A percentile compares a stretch with the other conserved stretches of the same genome.
These are phyloP conservation scores for Venturiaceae sp. DNA, from an alignment of 2,329 filamentous ascomycete genomes.

Conservation along the genomic window DNA sequence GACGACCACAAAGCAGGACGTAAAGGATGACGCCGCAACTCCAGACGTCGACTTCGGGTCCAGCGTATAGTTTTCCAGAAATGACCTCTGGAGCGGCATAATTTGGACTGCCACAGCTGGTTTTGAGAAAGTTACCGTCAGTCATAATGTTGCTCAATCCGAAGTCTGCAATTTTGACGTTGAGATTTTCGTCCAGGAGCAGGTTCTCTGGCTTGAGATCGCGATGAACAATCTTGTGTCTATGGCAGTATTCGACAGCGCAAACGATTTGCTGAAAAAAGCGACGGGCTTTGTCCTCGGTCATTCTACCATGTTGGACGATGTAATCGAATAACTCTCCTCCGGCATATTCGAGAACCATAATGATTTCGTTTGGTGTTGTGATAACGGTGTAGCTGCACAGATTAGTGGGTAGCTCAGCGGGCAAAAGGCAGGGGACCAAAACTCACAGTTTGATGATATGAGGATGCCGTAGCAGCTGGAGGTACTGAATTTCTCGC, in stretches of 20 bases:
- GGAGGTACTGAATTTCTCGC: conserved; percentile 95
- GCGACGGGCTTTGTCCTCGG: conserved; percentile 83
- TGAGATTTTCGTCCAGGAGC: conserved; percentile 86
- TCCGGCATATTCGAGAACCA: conserved; percentile 97
- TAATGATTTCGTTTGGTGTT: conserved; percentile 88
- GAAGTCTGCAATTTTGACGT: conserved; percentile 99
- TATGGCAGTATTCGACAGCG: conserved; percentile 96
- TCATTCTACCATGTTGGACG: conserved; percentile 84
- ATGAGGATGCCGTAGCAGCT: conserved; percentile 89
- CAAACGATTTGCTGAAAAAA: conserved; percentile 99
- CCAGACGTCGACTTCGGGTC: conserved; percentile 97
- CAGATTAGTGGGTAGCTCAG: neutral
- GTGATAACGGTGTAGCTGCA: conserved; percentile 90
- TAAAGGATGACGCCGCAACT: conserved; percentile 83
- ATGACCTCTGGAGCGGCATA: conserved; percentile 98
- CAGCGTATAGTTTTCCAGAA: conserved; percentile 92
- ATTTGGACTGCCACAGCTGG: conserved; percentile 95
- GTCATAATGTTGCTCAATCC: conserved; percentile 99
- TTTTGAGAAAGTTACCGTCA: conserved; percentile 97
- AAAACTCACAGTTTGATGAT: conserved; percentile 90
- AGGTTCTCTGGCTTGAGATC: conserved; percentile 97
- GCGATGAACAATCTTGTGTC: conserved; percentile 97
- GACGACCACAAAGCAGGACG: conserved; percentile 52
- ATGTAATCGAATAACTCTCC: conserved; percentile 96
- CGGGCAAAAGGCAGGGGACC: neutral